These are phyloP conservation scores for Penicillium salamii DNA, from an alignment of 495 filamentous ascomycete genomes.

Conservation along the genomic window DNA sequence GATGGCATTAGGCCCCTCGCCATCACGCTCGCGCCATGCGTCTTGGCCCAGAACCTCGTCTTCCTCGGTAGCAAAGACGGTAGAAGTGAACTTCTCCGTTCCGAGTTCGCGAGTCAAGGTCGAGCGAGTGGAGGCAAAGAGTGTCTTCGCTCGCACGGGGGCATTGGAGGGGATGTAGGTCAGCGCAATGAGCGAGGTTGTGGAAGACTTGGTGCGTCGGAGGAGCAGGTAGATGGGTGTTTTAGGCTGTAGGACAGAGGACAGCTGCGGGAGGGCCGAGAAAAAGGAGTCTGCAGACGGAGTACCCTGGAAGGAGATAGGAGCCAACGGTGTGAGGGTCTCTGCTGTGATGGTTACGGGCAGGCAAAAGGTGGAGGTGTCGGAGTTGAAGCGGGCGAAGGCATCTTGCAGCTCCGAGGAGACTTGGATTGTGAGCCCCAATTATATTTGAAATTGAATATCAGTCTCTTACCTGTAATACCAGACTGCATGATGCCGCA, in stretches of 20 bases:
- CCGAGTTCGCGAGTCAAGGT: slow-evolving; percentile 85
- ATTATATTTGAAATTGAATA: not conserved
- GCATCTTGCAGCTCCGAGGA: slow-evolving; percentile 81
- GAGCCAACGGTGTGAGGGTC: slow-evolving; percentile 60
- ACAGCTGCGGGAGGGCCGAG: slow-evolving; percentile 57
- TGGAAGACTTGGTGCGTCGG: slow-evolving; percentile 55
- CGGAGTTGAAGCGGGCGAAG: slow-evolving; percentile 71
- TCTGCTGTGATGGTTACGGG: slow-evolving; percentile 78
- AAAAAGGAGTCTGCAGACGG: slow-evolving; percentile 55
- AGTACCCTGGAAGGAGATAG: slow-evolving; percentile 51
- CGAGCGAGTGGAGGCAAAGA: slow-evolving; percentile 85
- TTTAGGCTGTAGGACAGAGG: slow-evolving; percentile 68
- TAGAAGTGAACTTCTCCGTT: slow-evolving; percentile 79
- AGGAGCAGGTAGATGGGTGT: slow-evolving; percentile 83
- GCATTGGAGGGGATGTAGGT: slow-evolving; percentile 91
- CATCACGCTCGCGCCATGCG: slow-evolving; percentile 76
- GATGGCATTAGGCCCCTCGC: slow-evolving; percentile 40
- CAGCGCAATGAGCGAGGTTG: slow-evolving; percentile 63
- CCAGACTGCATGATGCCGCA: slow-evolving; percentile 74
- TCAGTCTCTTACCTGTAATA: slow-evolving; percentile 62
- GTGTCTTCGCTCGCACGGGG: slow-evolving; percentile 90
- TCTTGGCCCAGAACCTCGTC: slow-evolving; percentile 62
- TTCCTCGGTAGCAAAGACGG: slow-evolving; percentile 72
- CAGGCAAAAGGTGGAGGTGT: slow-evolving; percentile 67
- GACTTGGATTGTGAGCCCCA: slow-evolving; percentile 47